Conservation (phyloP, 225 moss, liverwort and hornwort species). For the Polytrichum formosum region DNA sequence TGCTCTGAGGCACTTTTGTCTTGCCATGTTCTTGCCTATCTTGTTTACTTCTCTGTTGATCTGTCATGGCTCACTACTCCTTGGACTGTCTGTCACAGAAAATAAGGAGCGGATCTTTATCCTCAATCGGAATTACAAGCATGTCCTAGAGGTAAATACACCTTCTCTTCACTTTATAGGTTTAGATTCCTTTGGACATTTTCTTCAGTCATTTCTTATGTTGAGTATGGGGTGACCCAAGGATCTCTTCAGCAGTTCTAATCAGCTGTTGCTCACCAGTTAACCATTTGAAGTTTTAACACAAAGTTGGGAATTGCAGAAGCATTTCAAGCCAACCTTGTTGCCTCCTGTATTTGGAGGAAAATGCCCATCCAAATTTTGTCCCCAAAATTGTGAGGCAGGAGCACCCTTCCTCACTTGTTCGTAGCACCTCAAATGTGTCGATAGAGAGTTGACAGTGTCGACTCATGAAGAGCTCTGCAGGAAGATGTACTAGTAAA, state of each 20-base stretch:
- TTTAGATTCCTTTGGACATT: not conserved
- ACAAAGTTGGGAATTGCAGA: constrained; percentile 39
- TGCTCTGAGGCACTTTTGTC: no score
- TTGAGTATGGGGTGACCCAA: not conserved
- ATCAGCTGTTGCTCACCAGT: no score
- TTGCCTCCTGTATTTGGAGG: constrained; percentile 57
- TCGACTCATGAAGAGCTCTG: no score
- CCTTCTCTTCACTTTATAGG: not conserved
- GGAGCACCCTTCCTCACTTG: constrained; percentile 22
- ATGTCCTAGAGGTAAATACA: constrained; percentile 48
- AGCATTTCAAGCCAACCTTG: constrained; percentile 50
- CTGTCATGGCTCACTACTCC: constrained; percentile 3
- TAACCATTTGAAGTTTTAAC: no score
- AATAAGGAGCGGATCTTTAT: constrained; percentile 63
- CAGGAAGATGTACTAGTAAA: no score
- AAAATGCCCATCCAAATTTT: constrained; percentile 37
- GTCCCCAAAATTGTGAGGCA: constrained; percentile 26
- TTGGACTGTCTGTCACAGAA: constrained; percentile 32
- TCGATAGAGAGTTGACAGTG: no score
- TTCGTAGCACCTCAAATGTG: constrained; percentile 1
- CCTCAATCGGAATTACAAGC: constrained; percentile 47
- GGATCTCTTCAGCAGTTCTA: no score
- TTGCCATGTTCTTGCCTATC: no score
- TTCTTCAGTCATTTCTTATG: not conserved
- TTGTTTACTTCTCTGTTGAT: not conserved